Conservation (phyloP, 2,329 filamentous ascomycete species). For the Dryadomyces quercus-mongolicae region DNA sequence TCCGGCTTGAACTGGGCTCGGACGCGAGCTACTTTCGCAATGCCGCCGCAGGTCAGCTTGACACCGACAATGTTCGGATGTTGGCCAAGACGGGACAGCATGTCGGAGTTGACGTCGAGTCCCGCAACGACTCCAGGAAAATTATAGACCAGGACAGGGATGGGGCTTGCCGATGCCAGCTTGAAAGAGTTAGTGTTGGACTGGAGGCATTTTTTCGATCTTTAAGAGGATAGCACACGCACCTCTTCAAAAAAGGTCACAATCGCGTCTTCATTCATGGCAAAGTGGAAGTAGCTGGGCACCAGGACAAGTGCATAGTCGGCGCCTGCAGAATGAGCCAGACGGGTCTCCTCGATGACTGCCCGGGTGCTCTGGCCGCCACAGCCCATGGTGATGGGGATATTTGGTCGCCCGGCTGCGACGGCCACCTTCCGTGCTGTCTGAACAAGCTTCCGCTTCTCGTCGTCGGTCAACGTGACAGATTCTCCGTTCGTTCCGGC, state of each 20-base stretch:
- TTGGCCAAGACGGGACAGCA: slow-evolving; percentile 42
- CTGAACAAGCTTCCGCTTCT: slow-evolving; percentile 48
- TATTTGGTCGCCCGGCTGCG: slow-evolving; percentile 37
- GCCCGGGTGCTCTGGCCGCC: slow-evolving; percentile 55
- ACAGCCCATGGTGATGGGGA: slow-evolving; percentile 56
- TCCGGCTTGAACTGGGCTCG: slow-evolving; percentile 30
- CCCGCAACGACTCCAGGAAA: slow-evolving; percentile 57
- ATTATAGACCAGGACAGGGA: slow-evolving; percentile 62
- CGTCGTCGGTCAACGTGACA: slow-evolving; percentile 52
- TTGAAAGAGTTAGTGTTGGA: no score
- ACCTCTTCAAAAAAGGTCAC: slow-evolving; percentile 48
- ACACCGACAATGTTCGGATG: slow-evolving; percentile 57
- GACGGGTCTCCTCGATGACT: slow-evolving; percentile 50
- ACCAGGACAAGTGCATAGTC: slow-evolving; percentile 57
- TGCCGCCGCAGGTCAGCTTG: slow-evolving; percentile 61
- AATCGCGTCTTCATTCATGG: slow-evolving; percentile 48
- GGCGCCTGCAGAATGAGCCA: slow-evolving; percentile 50
- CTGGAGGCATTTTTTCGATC: not conserved
- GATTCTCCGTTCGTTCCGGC: slow-evolving; percentile 67
- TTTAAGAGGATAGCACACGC: not conserved
- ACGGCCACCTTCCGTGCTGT: slow-evolving; percentile 50
- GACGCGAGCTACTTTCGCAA: slow-evolving; percentile 55
- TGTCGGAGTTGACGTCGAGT: slow-evolving; percentile 55
- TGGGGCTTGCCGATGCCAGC: slow-evolving; percentile 43
- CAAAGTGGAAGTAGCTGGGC: slow-evolving; percentile 58